A percentile compares a stretch with the other conserved stretches of the same genome.
Evolutionary conservation across 2,329 filamentous ascomycete genomes (phyloP).

Genomic region (Hymenotorrendiella dingleyae): DNA sequence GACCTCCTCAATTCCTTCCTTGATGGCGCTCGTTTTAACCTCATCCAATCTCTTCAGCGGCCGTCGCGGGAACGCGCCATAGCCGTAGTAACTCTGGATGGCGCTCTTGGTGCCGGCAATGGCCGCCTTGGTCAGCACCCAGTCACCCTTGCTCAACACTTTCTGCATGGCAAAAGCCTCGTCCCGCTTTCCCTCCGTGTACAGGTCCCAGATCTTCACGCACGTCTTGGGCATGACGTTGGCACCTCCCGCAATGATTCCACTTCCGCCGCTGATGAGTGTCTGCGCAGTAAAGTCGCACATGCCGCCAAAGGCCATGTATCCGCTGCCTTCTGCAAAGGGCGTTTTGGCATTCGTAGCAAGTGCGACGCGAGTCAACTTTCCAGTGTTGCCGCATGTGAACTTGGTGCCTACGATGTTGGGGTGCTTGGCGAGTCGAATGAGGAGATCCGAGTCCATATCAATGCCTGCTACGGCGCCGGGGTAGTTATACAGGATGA

Average conservation of each 20-base stretch:
- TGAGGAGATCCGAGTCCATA: constrained; percentile 82
- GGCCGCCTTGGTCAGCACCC: constrained; percentile 75
- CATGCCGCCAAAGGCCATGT: constrained; percentile 84
- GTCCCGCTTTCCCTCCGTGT: constrained; percentile 63
- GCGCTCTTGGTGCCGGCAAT: constrained; percentile 84
- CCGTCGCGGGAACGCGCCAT: constrained; percentile 69
- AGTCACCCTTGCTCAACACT: constrained; percentile 72
- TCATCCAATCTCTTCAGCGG: constrained; percentile 63
- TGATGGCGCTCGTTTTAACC: constrained; percentile 46
- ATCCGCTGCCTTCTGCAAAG: constrained; percentile 52
- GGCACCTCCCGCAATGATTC: constrained; percentile 79
- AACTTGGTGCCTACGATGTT: constrained; percentile 90
- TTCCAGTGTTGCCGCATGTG: constrained; percentile 86
- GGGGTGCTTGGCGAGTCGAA: constrained; percentile 69
- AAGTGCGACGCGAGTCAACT: constrained; percentile 74
- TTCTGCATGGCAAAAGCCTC: constrained; percentile 74
- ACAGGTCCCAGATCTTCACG: constrained; percentile 72
- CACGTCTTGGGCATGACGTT: constrained; percentile 83
- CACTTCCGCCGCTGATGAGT: constrained; percentile 69
- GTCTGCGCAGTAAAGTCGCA: constrained; percentile 85
- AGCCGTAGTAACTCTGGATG: constrained; percentile 74
- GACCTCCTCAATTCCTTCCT: constrained; percentile 53
- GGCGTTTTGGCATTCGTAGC: constrained; percentile 68
- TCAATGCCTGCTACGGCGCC: constrained; percentile 82
- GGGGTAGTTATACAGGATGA: constrained; percentile 88